A percentile compares a stretch with the other conserved stretches of the same genome.
Conservation (phyloP, 495 filamentous ascomycete genomes). For the Pyrenopolyporus hunteri region DNA sequence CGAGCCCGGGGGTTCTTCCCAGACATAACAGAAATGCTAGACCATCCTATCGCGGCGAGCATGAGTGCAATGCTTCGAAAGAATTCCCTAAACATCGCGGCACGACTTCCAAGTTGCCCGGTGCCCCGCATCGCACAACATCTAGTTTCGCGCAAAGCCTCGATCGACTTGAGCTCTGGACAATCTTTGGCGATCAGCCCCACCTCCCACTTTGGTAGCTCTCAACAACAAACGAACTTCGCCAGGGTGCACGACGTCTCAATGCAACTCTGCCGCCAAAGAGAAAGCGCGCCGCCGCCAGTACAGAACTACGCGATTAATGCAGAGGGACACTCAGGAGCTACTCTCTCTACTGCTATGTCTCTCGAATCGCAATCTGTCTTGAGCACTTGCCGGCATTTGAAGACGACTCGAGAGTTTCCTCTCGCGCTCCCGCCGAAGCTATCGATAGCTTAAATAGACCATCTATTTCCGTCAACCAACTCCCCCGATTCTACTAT, state of each 20-base stretch:
- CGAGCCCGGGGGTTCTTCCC: conserved; percentile 19
- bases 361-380: neutral
- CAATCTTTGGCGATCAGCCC: conserved; percentile 38
- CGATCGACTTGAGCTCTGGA: conserved; percentile 36
- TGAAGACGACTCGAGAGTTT: neutral
- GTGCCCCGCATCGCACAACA: conserved; percentile 39
- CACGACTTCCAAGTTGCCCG: conserved; percentile 18
- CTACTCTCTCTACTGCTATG: neutral
- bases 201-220: conserved; percentile 29
- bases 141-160: conserved; percentile 34
- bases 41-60: conserved; percentile 3
- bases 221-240: conserved; percentile 14
- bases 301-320: neutral
- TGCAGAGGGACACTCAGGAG: too few species aligned
- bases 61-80: conserved; percentile 2
- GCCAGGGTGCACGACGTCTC: conserved; percentile 3
- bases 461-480: neutral
- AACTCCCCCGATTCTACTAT: neutral
- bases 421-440: neutral
- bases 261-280: neutral
- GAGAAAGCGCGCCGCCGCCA: neutral
- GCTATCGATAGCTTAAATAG: neutral
- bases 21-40: neutral
- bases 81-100: conserved; percentile 8
- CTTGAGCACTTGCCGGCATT: neutral